phyloP scores from a whole-genome alignment of 164 flowering plant species.

The Umbilicus rupestris region DNA sequence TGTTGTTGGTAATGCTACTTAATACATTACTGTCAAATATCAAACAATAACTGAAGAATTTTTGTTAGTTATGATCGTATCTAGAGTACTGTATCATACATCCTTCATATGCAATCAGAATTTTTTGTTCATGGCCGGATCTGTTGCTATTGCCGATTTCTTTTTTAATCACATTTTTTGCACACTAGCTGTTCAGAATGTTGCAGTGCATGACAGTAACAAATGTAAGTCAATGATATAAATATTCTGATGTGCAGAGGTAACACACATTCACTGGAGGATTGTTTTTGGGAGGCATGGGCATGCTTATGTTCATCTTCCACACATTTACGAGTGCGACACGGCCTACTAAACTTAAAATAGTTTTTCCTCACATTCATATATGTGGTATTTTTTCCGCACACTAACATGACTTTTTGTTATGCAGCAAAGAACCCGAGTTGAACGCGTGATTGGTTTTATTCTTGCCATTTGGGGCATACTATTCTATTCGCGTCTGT shows the following conservation, averaged over 20 bases:
- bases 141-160: neutral
- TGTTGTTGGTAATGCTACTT: neutral
- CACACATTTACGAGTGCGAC: constrained; percentile 72
- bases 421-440: constrained; percentile 78
- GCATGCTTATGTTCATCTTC: constrained; percentile 96
- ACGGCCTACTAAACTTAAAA: constrained; percentile 5
- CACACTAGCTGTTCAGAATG: neutral
- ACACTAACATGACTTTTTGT: constrained; percentile 9
- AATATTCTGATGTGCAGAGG: constrained; percentile 30
- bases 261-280: constrained; percentile 60
- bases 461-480: constrained; percentile 95
- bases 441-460: constrained; percentile 86
- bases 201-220: neutral
- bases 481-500: constrained; percentile 77
- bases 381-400: neutral
- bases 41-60: neutral
- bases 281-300: constrained; percentile 99
- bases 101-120: neutral
- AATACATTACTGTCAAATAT: neutral
- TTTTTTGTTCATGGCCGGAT: neutral
- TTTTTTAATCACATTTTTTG: neutral
- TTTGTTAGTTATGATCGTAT: neutral
- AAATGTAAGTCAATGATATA: neutral
- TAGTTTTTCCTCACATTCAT: constrained; percentile 6
- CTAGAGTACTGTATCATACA: neutral